These are phyloP conservation scores for Botrytis paeoniae DNA, from an alignment of 2,329 filamentous ascomycete genomes.

Conservation along the genomic window DNA sequence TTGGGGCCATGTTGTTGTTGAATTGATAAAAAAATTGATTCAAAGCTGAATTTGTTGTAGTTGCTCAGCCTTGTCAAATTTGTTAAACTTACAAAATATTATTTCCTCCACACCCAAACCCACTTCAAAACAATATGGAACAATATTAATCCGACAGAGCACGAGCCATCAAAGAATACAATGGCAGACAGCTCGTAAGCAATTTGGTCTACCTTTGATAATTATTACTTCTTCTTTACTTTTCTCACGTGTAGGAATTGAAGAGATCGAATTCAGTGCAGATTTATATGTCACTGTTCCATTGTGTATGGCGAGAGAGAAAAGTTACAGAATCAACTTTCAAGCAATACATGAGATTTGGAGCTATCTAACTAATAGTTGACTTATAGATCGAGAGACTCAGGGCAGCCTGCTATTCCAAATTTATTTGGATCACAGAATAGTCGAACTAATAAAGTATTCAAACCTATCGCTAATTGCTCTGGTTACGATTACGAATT, in stretches of 20 bases:
- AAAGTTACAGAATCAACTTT: not conserved
- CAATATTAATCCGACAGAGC: not conserved
- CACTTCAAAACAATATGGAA: not conserved
- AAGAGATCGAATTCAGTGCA: not conserved
- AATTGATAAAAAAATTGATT: not conserved
- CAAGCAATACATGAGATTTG: not conserved
- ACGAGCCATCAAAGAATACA: not conserved
- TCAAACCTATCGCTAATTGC: not conserved
- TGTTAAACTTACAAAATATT: not conserved
- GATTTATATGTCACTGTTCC: not conserved
- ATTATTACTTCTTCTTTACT: not conserved
- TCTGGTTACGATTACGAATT: not conserved
- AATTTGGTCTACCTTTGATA: not conserved
- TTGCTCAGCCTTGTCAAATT: constrained; percentile 20
- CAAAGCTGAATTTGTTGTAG: constrained; percentile 8
- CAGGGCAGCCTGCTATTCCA: not conserved
- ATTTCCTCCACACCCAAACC: constrained; percentile 9
- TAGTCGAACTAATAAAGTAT: not conserved
- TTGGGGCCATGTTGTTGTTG: constrained; percentile 33
- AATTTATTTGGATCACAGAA: not conserved
- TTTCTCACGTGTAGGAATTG: not conserved
- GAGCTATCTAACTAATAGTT: constrained; percentile 3
- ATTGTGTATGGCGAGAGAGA: not conserved
- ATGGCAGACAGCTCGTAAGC: not conserved
- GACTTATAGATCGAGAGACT: constrained; percentile 4